Evolutionary conservation across 129 eudicot genomes (phyloP).

Genomic region (Tagetes patula): DNA sequence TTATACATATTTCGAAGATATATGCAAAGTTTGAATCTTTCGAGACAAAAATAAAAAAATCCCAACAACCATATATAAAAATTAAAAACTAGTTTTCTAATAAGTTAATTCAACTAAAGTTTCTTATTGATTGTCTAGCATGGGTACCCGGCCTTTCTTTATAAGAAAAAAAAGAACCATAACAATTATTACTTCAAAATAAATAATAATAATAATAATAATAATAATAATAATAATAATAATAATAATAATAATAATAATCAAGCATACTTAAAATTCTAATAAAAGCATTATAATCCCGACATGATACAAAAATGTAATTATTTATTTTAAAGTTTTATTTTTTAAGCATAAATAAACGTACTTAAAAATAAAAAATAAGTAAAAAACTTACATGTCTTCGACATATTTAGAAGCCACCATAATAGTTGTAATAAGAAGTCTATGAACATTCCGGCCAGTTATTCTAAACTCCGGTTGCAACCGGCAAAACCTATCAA

Average conservation of each 20-base stretch:
- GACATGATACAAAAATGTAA: too few relatives aligned
- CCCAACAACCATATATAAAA: background rate
- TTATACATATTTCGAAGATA: too few relatives aligned
- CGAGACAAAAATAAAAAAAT: background rate
- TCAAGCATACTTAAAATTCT: too few relatives aligned
- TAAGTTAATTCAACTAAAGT: background rate
- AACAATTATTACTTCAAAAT: background rate
- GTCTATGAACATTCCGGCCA: slow-evolving; percentile 83
- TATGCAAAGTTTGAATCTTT: background rate
- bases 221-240: too few relatives aligned
- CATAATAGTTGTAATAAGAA: slow-evolving; percentile 92
- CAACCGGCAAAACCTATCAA: slow-evolving; percentile 70
- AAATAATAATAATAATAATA: background rate
- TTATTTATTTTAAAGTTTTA: too few relatives aligned
- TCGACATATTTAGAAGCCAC: slow-evolving; percentile 96
- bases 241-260: too few relatives aligned
- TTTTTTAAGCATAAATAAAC: background rate
- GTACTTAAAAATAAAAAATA: background rate
- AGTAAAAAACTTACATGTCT: slow-evolving; percentile 68
- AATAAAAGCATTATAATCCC: too few relatives aligned
- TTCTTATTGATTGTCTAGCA: background rate
- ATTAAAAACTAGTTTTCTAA: background rate
- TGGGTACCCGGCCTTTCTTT: too few relatives aligned
- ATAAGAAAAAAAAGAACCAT: too few relatives aligned
- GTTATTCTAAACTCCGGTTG: slow-evolving; percentile 66